These are phyloP conservation scores for Ceratocystis variospora DNA, from an alignment of 2,329 filamentous ascomycete genomes.

Conservation along the genomic window DNA sequence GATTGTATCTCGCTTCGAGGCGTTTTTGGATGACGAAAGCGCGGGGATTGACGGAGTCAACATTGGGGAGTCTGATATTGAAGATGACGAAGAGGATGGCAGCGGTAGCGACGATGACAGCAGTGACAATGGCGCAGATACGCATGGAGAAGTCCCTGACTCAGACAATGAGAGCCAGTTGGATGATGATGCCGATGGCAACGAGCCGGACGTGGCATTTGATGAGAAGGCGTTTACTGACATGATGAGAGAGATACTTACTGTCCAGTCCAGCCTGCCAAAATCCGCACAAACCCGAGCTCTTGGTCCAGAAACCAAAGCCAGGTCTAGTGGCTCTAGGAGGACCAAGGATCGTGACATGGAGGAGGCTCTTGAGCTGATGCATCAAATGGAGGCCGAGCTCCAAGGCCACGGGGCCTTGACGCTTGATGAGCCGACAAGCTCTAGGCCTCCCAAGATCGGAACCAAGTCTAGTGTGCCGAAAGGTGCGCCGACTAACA, in stretches of 20 bases:
- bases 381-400: slow-evolving; percentile 58
- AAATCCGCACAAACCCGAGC: not conserved
- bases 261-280: slow-evolving; percentile 32
- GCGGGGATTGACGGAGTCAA: slow-evolving; percentile 70
- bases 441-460: slow-evolving; percentile 20
- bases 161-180: slow-evolving; percentile 37
- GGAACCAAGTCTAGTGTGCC: not conserved
- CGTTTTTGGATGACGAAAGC: slow-evolving; percentile 74
- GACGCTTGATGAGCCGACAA: slow-evolving; percentile 33
- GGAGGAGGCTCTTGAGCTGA: slow-evolving; percentile 50
- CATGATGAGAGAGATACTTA: slow-evolving; percentile 92
- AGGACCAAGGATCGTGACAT: slow-evolving; percentile 32
- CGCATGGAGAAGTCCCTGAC: slow-evolving; percentile 24
- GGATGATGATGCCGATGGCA: slow-evolving; percentile 56
- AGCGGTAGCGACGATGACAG: slow-evolving; percentile 26
- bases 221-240: slow-evolving; percentile 71
- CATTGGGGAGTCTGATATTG: slow-evolving; percentile 38
- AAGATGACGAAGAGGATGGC: slow-evolving; percentile 33
- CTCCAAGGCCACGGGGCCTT: slow-evolving; percentile 55
- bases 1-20: slow-evolving; percentile 87
- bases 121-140: slow-evolving; percentile 22
- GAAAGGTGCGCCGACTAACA: not conserved
- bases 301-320: not conserved
- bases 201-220: slow-evolving; percentile 65
- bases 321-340: slow-evolving; percentile 22